phyloP scores from a whole-genome alignment of 768 basidiomycete species.

The Trametes coccinea region DNA sequence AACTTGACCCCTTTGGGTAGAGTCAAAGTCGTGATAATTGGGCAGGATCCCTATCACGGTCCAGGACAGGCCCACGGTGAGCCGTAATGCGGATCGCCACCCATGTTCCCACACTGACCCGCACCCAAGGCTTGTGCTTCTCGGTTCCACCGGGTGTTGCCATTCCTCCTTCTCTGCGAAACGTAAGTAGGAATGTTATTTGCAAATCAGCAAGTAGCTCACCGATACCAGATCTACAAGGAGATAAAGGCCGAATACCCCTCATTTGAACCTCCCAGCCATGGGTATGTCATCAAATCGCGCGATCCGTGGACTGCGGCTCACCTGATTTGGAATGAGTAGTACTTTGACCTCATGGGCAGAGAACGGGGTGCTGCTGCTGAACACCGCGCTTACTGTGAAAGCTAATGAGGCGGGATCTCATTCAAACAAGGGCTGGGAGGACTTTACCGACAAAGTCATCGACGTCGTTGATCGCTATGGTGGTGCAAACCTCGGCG shows the following conservation, averaged over 20 bases:
- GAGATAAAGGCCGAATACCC: constrained; percentile 85
- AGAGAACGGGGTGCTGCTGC: constrained; percentile 81
- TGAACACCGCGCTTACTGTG: constrained; percentile 93
- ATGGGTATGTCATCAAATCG: constrained; percentile 71
- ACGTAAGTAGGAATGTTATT: constrained; percentile 47
- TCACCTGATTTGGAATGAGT: constrained; percentile 10
- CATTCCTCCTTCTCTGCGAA: constrained; percentile 80
- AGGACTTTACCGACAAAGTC: constrained; percentile 83
- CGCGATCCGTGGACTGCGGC: neutral
- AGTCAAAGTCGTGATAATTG: constrained; percentile 86
- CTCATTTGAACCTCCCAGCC: constrained; percentile 72
- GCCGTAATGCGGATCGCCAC: constrained; percentile 19
- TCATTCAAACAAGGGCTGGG: constrained; percentile 88
- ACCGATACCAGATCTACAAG: constrained; percentile 68
- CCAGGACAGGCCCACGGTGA: constrained; percentile 82
- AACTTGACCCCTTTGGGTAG: constrained; percentile 76
- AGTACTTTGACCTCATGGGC: constrained; percentile 86
- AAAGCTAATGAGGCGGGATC: constrained; percentile 73
- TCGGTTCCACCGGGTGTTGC: constrained; percentile 80
- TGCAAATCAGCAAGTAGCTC: constrained; percentile 9
- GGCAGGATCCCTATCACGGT: constrained; percentile 87
- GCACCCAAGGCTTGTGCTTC: constrained; percentile 71
- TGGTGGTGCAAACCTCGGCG: constrained; percentile 64
- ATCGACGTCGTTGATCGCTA: constrained; percentile 76
- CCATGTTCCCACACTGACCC: constrained; percentile 2